Conservation (phyloP, 192 early-diverging fungal genomes). For the Linnemannia hyalina region DNA sequence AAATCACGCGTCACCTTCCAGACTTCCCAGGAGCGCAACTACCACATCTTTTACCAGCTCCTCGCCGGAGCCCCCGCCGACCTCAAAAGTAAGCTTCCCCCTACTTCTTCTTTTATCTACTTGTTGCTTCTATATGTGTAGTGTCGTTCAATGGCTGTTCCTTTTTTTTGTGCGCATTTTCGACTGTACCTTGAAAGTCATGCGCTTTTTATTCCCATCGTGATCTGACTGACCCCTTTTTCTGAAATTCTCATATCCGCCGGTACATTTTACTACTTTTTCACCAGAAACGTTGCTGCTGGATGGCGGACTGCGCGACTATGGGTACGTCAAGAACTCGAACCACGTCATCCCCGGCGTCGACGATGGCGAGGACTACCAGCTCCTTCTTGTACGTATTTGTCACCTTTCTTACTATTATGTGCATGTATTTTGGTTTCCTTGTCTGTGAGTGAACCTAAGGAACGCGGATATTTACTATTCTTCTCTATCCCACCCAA, state of each 20-base stretch:
- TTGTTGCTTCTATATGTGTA: background rate
- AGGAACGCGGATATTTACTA: background rate
- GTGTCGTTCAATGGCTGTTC: background rate
- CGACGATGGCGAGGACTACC: slow-evolving; percentile 89
- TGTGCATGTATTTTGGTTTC: too few species aligned
- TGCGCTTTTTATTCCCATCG: background rate
- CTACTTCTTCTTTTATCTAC: background rate
- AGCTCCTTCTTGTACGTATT: slow-evolving; percentile 70
- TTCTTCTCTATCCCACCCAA: background rate
- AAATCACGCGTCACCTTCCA: slow-evolving; percentile 97
- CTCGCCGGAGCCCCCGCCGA: slow-evolving; percentile 85
- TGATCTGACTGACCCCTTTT: slow-evolving; percentile 1
- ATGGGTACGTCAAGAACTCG: slow-evolving; percentile 86
- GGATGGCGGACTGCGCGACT: slow-evolving; percentile 81
- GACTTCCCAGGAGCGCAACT: slow-evolving; percentile 92
- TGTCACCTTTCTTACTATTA: too few species aligned
- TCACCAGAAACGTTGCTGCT: slow-evolving; percentile 78
- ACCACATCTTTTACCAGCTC: slow-evolving; percentile 99
- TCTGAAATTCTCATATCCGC: background rate
- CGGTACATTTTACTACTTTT: background rate
- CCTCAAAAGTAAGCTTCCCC: slow-evolving; percentile 69
- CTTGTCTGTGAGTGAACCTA: background rate
- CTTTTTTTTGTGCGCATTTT: background rate
- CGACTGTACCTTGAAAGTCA: background rate
- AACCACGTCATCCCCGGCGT: slow-evolving; percentile 94